These are phyloP conservation scores for Cladosporium phlei DNA, from an alignment of 2,329 filamentous ascomycete genomes.

Conservation along the genomic window DNA sequence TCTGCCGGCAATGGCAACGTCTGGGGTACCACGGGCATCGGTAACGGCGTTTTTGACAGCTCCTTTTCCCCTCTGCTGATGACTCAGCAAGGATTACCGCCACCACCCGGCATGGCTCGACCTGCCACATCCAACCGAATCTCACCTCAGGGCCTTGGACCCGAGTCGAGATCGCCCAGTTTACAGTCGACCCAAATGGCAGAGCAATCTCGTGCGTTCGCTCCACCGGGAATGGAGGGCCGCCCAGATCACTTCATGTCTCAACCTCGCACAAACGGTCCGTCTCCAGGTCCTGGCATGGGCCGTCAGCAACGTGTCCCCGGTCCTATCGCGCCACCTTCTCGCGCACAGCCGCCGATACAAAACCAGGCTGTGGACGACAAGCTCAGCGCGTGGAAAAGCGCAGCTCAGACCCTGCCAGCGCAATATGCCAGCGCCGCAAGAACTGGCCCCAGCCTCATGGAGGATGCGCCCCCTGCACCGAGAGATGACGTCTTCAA, in stretches of 20 bases:
- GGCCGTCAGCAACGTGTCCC: slow-evolving; percentile 30
- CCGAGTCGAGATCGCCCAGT: slow-evolving; percentile 25
- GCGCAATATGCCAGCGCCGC: slow-evolving; percentile 23
- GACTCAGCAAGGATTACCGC: slow-evolving; percentile 20
- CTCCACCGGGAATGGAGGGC: slow-evolving; percentile 17
- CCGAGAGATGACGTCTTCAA: slow-evolving; percentile 19
- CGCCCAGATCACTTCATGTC: slow-evolving; percentile 24
- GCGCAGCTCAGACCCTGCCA: slow-evolving; percentile 22
- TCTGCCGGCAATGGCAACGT: slow-evolving; percentile 55
- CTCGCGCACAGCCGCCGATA: slow-evolving; percentile 24
- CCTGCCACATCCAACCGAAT: slow-evolving; percentile 28
- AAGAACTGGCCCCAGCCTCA: slow-evolving; percentile 12
- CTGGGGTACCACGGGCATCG: slow-evolving; percentile 70
- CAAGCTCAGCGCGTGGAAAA: slow-evolving; percentile 26
- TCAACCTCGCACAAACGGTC: slow-evolving; percentile 25
- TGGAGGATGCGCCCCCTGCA: not conserved
- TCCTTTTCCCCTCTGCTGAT: slow-evolving; percentile 28
- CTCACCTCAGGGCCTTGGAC: slow-evolving; percentile 27
- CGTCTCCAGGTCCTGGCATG: slow-evolving; percentile 27
- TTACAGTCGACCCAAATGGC: slow-evolving; percentile 21
- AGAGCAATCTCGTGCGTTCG: slow-evolving; percentile 13
- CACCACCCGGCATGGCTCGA: slow-evolving; percentile 31
- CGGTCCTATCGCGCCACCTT: slow-evolving; percentile 34
- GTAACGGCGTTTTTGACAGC: slow-evolving; percentile 68
- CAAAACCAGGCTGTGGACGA: slow-evolving; percentile 14